phyloP scores from a whole-genome alignment of 495 filamentous ascomycete species.

The Lasiosphaeriaceae sp. region DNA sequence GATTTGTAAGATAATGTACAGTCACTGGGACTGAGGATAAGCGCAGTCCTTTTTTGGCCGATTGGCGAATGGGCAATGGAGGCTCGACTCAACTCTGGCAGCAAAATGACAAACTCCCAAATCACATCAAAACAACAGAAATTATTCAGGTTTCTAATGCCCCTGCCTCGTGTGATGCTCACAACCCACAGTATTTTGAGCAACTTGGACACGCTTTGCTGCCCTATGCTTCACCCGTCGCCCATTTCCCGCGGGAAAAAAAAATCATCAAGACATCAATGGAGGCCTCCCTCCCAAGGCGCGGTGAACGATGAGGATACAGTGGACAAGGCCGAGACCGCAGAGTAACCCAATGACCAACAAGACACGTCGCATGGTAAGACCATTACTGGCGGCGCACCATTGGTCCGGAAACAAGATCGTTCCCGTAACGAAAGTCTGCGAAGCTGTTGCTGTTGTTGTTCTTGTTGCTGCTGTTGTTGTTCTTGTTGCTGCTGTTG shows the following conservation, averaged over 20 bases:
- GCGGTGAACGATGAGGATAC: background rate
- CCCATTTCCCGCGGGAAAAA: too few species aligned
- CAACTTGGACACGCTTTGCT: too few species aligned
- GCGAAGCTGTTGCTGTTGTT: too few species aligned
- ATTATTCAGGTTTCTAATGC: too few species aligned
- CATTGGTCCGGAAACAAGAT: background rate
- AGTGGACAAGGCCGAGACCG: background rate
- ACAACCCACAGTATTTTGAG: too few species aligned
- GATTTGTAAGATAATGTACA: too few species aligned
- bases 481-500: background rate
- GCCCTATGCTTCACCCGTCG: too few species aligned
- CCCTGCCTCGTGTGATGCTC: too few species aligned
- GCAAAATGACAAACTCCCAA: background rate
- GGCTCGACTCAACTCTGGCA: conserved; percentile 4
- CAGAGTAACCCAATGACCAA: conserved; percentile 1
- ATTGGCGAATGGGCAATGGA: background rate
- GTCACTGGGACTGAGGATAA: conserved; percentile 1
- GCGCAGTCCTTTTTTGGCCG: conserved; percentile 1
- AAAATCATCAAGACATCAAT: background rate
- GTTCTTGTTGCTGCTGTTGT: background rate
- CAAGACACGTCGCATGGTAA: background rate
- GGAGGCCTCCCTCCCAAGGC: background rate
- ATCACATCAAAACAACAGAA: background rate
- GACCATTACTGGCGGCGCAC: background rate
- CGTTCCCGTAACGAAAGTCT: background rate